Conservation (phyloP, 2,329 filamentous ascomycete species). For the Stagonosporopsis cucurbitacearum region DNA sequence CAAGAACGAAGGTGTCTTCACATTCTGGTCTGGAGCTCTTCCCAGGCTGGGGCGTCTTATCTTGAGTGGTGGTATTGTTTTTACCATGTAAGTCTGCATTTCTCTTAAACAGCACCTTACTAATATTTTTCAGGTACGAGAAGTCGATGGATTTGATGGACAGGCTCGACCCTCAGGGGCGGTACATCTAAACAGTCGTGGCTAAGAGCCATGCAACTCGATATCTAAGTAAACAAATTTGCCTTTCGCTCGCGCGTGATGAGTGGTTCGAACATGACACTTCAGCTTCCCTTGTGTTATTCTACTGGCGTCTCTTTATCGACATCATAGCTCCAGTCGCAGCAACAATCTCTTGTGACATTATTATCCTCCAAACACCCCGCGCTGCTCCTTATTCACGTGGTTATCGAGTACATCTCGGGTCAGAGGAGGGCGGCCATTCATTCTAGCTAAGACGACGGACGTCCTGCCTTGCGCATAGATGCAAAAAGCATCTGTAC, state of each 20-base stretch:
- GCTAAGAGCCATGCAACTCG: background rate
- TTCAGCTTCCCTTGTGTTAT: no score
- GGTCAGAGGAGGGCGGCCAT: no score
- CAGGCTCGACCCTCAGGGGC: conserved; percentile 78
- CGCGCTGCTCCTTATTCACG: no score
- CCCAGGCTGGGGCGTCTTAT: conserved; percentile 84
- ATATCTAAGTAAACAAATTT: background rate
- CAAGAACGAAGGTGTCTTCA: conserved; percentile 85
- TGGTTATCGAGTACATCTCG: no score
- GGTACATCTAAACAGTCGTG: conserved; percentile 68
- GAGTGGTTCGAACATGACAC: background rate
- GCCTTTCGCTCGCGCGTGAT: background rate
- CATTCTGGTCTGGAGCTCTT: conserved; percentile 92
- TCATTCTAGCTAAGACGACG: no score
- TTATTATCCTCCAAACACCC: no score
- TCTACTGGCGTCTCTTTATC: no score
- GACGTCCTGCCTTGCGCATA: no score
- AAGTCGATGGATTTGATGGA: conserved; percentile 92
- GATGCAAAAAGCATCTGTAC: no score
- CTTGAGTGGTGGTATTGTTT: conserved; percentile 94
- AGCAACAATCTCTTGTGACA: no score
- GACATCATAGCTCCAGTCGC: no score
- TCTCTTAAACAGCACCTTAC: conserved; percentile 13
- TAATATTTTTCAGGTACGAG: conserved; percentile 68
- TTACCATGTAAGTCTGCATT: conserved; percentile 74